phyloP scores from a whole-genome alignment of 805 yeast species.

The Hanseniaspora thailandica region DNA sequence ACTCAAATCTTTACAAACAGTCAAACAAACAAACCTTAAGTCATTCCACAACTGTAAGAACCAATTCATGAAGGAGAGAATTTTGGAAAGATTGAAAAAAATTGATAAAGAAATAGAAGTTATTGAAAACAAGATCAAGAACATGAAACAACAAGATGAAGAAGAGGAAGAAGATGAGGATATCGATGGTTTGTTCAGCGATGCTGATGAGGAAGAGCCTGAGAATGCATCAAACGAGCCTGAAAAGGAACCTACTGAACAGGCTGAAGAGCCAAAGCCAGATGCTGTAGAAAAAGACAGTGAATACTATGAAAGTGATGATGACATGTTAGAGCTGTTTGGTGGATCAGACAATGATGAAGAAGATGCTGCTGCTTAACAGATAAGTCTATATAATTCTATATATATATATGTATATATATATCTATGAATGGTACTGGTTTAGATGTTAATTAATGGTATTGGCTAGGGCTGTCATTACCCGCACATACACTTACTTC shows the following conservation, averaged over 20 bases:
- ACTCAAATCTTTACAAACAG: constrained; percentile 5
- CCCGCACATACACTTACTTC: not conserved
- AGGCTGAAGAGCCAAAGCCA: not conserved
- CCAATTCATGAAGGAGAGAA: constrained; percentile 15
- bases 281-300: not conserved
- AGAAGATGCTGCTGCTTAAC: too few relatives aligned
- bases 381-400: too few relatives aligned
- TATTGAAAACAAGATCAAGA: constrained; percentile 4
- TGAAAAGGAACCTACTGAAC: not conserved
- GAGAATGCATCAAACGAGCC: constrained; percentile 1
- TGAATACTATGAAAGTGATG: constrained; percentile 4
- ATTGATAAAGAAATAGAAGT: constrained; percentile 13
- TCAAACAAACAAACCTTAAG: constrained; percentile 12
- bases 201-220: constrained; percentile 10
- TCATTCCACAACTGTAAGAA: constrained; percentile 13
- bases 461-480: not conserved
- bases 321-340: constrained; percentile 13
- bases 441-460: too few relatives aligned
- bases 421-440: too few relatives aligned
- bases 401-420: not conserved
- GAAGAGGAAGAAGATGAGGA: constrained; percentile 1
- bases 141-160: not conserved
- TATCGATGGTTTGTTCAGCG: constrained; percentile 10
- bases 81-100: constrained; percentile 12
- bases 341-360: constrained; percentile 7